Percentiles rank a stretch among this genome's conserved stretches.
Conservation (phyloP, 352 stramenopile genomes). For the Pythium monospermum region DNA sequence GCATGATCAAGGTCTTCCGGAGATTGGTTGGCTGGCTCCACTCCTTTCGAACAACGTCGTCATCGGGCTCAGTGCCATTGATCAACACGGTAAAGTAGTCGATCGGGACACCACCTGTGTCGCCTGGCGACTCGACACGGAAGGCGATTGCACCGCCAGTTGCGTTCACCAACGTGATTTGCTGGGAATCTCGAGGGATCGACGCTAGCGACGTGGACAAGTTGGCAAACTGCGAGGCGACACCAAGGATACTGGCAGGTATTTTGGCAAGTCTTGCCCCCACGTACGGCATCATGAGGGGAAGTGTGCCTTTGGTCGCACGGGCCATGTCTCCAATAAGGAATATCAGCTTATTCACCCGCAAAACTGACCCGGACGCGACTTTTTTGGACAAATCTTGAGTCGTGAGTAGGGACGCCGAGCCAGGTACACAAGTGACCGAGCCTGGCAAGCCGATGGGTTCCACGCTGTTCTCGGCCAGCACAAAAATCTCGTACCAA, state of each 20-base stretch:
- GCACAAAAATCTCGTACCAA: constrained; percentile 48
- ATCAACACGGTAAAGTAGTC: constrained; percentile 35
- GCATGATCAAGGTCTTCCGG: constrained; percentile 23
- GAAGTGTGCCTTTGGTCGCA: constrained; percentile 26
- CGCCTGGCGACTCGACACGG: constrained; percentile 15
- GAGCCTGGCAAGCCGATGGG: constrained; percentile 21
- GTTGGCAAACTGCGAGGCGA: constrained; percentile 26
- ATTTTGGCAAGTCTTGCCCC: constrained; percentile 25
- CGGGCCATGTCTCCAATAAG: constrained; percentile 36
- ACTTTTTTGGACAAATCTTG: constrained; percentile 32
- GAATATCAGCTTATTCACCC: constrained; percentile 10
- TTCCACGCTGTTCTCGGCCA: constrained; percentile 30
- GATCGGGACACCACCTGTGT: constrained; percentile 43
- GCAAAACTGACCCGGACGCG: constrained; percentile 29
- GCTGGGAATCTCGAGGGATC: constrained; percentile 28
- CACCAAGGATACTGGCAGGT: constrained; percentile 22
- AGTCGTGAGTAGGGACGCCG: constrained; percentile 29
- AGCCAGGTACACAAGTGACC: constrained; percentile 31
- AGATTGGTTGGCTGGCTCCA: constrained; percentile 5
- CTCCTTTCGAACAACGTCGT: constrained; percentile 1
- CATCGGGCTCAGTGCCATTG: constrained; percentile 25
- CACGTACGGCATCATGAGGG: constrained; percentile 24
- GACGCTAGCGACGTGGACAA: constrained; percentile 28
- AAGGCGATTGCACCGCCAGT: constrained; percentile 44
- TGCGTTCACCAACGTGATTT: constrained; percentile 23